Evolutionary conservation across 2,329 filamentous ascomycete species (phyloP).

Genomic region (Ophidiomyces ophidiicola): DNA sequence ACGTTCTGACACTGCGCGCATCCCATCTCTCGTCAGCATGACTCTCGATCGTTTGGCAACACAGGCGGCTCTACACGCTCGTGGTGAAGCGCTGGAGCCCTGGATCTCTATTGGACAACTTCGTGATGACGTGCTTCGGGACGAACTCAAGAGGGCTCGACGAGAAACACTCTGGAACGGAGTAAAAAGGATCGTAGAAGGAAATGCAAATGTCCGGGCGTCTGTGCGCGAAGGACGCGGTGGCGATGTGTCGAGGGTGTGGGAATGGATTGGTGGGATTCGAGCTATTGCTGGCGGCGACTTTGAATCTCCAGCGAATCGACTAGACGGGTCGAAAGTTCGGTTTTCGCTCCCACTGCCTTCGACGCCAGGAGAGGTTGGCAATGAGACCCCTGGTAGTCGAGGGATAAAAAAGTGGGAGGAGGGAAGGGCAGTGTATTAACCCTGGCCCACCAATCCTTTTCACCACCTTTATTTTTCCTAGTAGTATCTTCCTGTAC

Average conservation of each 20-base stretch:
- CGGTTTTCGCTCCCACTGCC: constrained; percentile 21
- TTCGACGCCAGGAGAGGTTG: constrained; percentile 16
- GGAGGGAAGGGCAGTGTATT: constrained; percentile 39
- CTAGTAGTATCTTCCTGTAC: constrained; percentile 7
- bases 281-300: constrained; percentile 37
- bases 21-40: constrained; percentile 73
- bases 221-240: constrained; percentile 53
- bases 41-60: constrained; percentile 71
- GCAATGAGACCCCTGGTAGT: constrained; percentile 20
- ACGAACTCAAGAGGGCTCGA: constrained; percentile 63
- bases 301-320: constrained; percentile 19
- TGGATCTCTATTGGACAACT: constrained; percentile 82
- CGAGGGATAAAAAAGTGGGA: constrained; percentile 34
- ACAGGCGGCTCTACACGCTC: constrained; percentile 68
- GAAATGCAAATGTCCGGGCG: constrained; percentile 80
- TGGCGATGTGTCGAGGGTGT: constrained; percentile 48
- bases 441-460: constrained; percentile 7
- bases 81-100: constrained; percentile 54
- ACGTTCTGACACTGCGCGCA: constrained; percentile 53
- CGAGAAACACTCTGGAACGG: constrained; percentile 73
- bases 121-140: constrained; percentile 76
- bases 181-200: constrained; percentile 75
- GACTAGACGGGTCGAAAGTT: constrained; percentile 22
- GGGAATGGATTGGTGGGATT: constrained; percentile 57
- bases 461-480: not conserved